Base-by-base conservation (phyloP, 257 asterid genomes). In the Salvia splendens region DNA sequence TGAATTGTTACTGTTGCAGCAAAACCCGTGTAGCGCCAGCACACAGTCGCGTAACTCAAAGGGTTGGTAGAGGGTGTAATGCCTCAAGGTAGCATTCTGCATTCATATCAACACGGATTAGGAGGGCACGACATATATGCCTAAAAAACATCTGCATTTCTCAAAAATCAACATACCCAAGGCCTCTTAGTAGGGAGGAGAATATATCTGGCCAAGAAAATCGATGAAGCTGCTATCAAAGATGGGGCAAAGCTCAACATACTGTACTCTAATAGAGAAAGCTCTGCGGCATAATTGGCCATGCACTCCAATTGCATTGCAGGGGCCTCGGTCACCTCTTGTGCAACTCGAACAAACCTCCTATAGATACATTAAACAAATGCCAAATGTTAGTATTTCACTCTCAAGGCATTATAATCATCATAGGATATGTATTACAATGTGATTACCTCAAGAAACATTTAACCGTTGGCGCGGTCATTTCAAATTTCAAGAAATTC, bases 341-440 rank as follows among this genome's bases (percentile, higher is more conserved):
- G 96, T 69, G 97, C 95, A 42, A 79, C 99, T 4, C 95, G 91
- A 53, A 88, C 88, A 24, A 90, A 93, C 80, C 95, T 79, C 95
- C 98, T 92, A 52, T 8, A 64, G 50, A 41, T 66, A 68, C 14
- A 60, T 42, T 28, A 49, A 75, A 68, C 33, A 11, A 11, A 54
- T 12, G 56, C 24, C 75, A 15, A 63, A 33, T 11, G 47, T 67
- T 40, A 51, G 6, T 46, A 55, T 61, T 38, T 67, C 24, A 33
- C 14, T 3, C 33, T 20, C 24, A 20, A 20, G 24, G 24, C 24
- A 20, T 2, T 12, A 17, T 20, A 51, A n/a, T 58, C 51, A 62
- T 35, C 8, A 32, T 16, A 32, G 60, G 24, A 20, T 20, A 20
- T 0, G 57, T 52, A 4, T 40, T 20, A 8, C 61, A 55, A 28